Evolutionary conservation across 805 yeast genomes (phyloP), one percentile per base, ranked within the genome.

Genomic region (Metschnikowia drakensbergensis): DNA sequence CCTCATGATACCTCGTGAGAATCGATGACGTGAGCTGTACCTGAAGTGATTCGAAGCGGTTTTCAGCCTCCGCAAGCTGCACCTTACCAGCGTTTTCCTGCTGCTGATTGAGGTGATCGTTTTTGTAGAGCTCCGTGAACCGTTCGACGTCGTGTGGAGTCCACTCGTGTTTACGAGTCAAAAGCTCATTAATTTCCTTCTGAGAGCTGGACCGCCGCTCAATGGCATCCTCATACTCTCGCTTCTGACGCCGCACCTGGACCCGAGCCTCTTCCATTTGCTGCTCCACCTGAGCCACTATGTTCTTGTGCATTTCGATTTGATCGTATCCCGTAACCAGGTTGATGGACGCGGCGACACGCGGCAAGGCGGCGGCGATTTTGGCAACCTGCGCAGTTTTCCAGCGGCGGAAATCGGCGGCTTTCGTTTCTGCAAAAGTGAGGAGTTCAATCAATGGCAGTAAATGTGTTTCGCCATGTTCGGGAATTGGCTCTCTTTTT

Each of bases 241-340:
- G 61, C 59, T 86, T 88, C 4, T 80, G 70, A 0, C 33, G 37
- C 37, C 71, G 74, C 5, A 86, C 82, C 1, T 67, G 57, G 0
- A 63, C 63, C 48, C 88, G 79, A 3, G 81, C 68, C 1, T 61
- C 63, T 43, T 70, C 69, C 35, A 88, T 63, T 30, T 75, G 71
- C 10, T 53, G 51, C 57, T 92, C 97, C 38, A 71, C 64, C 3
- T 58, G 55, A 6, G 77, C 81, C 29, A 94, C 88, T 1, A 79
- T 67, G 28, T 71, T 63, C 64, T 89, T 84, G 57, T 92, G 67
- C 49, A 75, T 72, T 60, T 88, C 96, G 48, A 94, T 88, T 17
- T 83, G 74, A 0, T 89, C 77, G 64, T 94, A 94, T 0, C 99
- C 99, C 0, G 99, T 92, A 8, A 90, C 83, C 57, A 90, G 96